phyloP scores from a whole-genome alignment of 1,284 basidiomycete genomes.

The Cutaneotrichosporon spelunceum region DNA sequence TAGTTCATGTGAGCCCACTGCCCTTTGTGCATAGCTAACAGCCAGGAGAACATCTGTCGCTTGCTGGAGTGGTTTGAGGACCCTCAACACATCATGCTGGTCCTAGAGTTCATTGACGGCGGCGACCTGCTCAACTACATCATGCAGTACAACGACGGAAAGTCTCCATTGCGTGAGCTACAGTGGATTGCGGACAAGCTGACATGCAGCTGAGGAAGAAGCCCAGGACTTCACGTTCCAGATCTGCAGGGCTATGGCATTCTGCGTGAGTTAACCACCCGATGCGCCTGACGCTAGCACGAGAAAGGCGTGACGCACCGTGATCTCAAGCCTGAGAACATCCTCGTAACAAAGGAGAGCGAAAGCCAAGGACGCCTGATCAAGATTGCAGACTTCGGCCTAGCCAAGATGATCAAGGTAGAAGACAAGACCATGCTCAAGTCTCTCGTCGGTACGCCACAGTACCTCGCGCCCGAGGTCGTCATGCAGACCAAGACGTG shows the following conservation, averaged over 20 bases:
- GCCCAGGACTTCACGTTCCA: slow-evolving; percentile 43
- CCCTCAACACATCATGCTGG: slow-evolving; percentile 60
- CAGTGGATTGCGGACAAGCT: neutral
- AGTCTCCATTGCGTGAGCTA: slow-evolving; percentile 57
- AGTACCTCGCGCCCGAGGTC: slow-evolving; percentile 57
- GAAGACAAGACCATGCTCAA: slow-evolving; percentile 45
- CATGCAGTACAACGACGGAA: slow-evolving; percentile 52
- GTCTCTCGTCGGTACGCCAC: slow-evolving; percentile 53
- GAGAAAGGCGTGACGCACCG: slow-evolving; percentile 66
- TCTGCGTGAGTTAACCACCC: slow-evolving; percentile 35
- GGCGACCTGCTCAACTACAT: slow-evolving; percentile 86
- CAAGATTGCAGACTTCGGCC: slow-evolving; percentile 82
- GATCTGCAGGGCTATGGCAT: slow-evolving; percentile 52
- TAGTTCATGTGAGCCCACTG: slow-evolving; percentile 60
- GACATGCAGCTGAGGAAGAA: slow-evolving; percentile 43
- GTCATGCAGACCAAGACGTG: slow-evolving; percentile 62
- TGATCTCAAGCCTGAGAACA: slow-evolving; percentile 78
- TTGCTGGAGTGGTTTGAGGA: slow-evolving; percentile 74
- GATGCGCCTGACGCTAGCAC: slow-evolving; percentile 35
- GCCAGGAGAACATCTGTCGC: slow-evolving; percentile 68
- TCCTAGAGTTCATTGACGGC: slow-evolving; percentile 65
- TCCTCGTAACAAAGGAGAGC: slow-evolving; percentile 43
- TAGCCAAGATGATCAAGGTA: slow-evolving; percentile 67
- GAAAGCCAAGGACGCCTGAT: slow-evolving; percentile 29
- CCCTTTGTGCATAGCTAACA: neutral